A percentile compares a stretch with the other conserved stretches of the same genome.
phyloP scores from a whole-genome alignment of 768 basidiomycete species.

The Mycena vitilis region DNA sequence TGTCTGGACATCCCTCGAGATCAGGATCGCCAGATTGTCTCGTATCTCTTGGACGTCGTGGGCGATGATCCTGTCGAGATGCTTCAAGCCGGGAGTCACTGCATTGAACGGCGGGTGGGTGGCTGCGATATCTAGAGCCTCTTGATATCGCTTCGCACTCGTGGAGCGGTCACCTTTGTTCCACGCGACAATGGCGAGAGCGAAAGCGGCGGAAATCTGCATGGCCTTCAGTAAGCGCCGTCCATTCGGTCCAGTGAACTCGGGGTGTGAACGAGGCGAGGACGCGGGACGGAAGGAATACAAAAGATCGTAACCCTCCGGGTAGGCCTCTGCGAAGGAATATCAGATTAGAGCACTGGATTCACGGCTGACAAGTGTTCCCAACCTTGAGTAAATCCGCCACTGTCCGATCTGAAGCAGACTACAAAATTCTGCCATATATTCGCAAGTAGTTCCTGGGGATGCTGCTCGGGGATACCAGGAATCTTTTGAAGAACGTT shows the following conservation, averaged over 20 bases:
- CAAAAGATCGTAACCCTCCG: conserved; percentile 47
- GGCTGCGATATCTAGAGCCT: conserved; percentile 45
- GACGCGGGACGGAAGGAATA: conserved; percentile 42
- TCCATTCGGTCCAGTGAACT: conserved; percentile 39
- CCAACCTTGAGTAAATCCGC: conserved; percentile 23
- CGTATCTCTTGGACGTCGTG: conserved; percentile 37
- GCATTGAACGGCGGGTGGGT: conserved; percentile 39
- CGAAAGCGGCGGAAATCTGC: conserved; percentile 45
- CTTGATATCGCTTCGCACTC: conserved; percentile 47
- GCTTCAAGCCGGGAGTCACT: conserved; percentile 30
- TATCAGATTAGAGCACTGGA: conserved; percentile 18
- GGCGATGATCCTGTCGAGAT: conserved; percentile 40
- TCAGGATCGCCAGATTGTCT: conserved; percentile 42
- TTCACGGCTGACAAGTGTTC: conserved; percentile 14
- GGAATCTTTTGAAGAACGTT: conserved; percentile 38
- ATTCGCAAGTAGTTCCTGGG: conserved; percentile 40
- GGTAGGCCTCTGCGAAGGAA: conserved; percentile 35
- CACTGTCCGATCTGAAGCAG: conserved; percentile 35
- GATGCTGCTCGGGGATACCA: conserved; percentile 15
- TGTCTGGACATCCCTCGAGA: conserved; percentile 40
- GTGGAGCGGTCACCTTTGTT: conserved; percentile 46
- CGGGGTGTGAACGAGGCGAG: conserved; percentile 30
- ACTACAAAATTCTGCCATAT: conserved; percentile 46
- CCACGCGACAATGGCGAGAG: conserved; percentile 48
- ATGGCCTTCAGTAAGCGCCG: conserved; percentile 46